These are phyloP conservation scores for Tolypocladium ophioglossoides DNA, from an alignment of 2,329 filamentous ascomycete genomes.

Conservation along the genomic window DNA sequence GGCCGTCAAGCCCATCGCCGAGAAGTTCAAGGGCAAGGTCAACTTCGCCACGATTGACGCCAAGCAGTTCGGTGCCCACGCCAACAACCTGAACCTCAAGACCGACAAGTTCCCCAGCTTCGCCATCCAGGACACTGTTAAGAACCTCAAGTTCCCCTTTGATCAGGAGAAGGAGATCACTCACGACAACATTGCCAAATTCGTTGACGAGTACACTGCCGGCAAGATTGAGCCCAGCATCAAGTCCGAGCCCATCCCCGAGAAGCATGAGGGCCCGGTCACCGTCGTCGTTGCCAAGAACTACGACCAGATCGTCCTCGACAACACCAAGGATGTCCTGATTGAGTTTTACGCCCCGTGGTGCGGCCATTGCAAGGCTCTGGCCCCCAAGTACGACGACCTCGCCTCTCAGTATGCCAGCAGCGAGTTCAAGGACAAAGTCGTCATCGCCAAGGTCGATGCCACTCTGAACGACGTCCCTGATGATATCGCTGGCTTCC, in stretches of 20 bases:
- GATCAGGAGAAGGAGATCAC: constrained; percentile 75
- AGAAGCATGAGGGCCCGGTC: constrained; percentile 84
- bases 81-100: constrained; percentile 93
- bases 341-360: constrained; percentile 98
- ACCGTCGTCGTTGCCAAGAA: constrained; percentile 84
- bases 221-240: constrained; percentile 93
- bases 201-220: constrained; percentile 73
- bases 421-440: constrained; percentile 71
- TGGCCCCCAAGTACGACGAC: constrained; percentile 94
- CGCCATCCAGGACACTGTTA: constrained; percentile 88
- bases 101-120: constrained; percentile 93
- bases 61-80: constrained; percentile 86
- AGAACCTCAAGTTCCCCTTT: constrained; percentile 96
- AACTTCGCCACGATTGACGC: constrained; percentile 99
- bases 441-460: constrained; percentile 95
- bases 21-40: constrained; percentile 86
- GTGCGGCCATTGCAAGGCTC: constrained; percentile 99
- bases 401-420: constrained; percentile 67
- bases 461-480: constrained; percentile 94
- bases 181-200: constrained; percentile 59
- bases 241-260: constrained; percentile 95
- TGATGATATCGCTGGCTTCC: constrained; percentile 95
- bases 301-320: constrained; percentile 84
- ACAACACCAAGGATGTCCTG: constrained; percentile 93
- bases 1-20: constrained; percentile 72